Evolutionary conservation across 1,139 yeast genomes (phyloP), one percentile per base, ranked within the genome.

Genomic region (Debaryomycetaceae sp.): DNA sequence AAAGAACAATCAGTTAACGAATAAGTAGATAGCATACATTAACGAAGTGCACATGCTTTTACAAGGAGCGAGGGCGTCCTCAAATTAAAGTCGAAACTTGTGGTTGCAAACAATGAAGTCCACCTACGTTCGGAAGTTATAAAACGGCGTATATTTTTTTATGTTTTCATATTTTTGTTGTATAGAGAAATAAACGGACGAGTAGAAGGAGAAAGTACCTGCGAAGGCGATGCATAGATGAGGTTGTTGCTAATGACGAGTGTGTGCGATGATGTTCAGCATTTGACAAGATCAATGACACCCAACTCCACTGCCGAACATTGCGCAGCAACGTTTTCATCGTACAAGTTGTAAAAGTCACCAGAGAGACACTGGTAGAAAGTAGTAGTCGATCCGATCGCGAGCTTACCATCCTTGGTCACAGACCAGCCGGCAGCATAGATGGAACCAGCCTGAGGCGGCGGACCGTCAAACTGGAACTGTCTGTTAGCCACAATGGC

Each of bases 401-500:
- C 84, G 56, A 83, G 74, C 66, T 65, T 54, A 47, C 86, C 86
- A 34, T 75, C 81, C 35, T 57, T 48, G 37, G 80, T 69, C 48
- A 81, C 61, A 30, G 83, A 69, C 93, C 93, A 83, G 45, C 93
- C 93, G 39, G 78, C 84, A 53, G 93, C 93, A 62, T 78, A 82
- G 61, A 83, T 78, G 47, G 88, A 72, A 61, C 93, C 93, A 38
- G 91, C 89, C 71, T 83, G 93, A 51, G 91, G 91, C 62, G 89
- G 88, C 47, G 91, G 93, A 58, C 91, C 91, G 55, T 82, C 91
- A 51, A 82, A 82, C 68, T 82, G 91, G 81, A 82, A 81, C 69
- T 82, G 91, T 67, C 82, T 75, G 79, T 81, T 81, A 41, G 89
- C 83, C 49, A 82, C 91, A 59, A 82, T 81, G 37, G 88, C 76